Base-by-base conservation (phyloP, 805 yeast genomes). In the Peterozyma toletana region DNA sequence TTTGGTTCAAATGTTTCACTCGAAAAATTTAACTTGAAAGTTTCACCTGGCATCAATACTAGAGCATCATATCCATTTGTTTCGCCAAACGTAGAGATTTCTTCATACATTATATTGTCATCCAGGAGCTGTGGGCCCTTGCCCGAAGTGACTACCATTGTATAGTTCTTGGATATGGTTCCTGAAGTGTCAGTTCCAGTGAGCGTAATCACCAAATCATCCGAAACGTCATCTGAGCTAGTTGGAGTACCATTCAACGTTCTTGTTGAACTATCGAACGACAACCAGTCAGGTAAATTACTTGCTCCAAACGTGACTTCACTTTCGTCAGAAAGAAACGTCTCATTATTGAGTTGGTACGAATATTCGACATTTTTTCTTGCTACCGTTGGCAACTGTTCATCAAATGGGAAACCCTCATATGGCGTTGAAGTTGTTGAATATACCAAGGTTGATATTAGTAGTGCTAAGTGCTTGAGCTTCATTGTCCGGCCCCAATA, bases 361-460 rank as follows among this genome's bases (percentile, higher is more conserved):
- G 66, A 52, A 63, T 83, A 91, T 2, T 58, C 52, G 52, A 77
- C 69, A 47, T 77, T 77, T 13, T 78, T 76, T 46, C 95, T 72
- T 4, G 96, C 98, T 11, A 93, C 86, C 31, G 88, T 83, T 5
- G 98, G 98, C 17, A 81, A 71, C 64, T 91, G 99, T 57, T 80
- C 79, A 50, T 74, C 64, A 57, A 89, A 78, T n/a, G 96, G 90
- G 68, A 83, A 86, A 38, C 85, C 86, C 35, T 73, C 68, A 42
- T 70, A 67, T 5, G 86, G 80, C 33, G 73, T 64, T 11, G 78
- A 76, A 3, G 35, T n/a, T 16, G 40, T 38, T 9, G 14, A 18
- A 21, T 30, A 11, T 9, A 43, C 5, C 33, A 36, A 34, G 33
- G 40, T 15, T n/a, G 21, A 9, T 15, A 17, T n/a, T 33, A 21